A percentile compares a stretch with the other conserved stretches of the same genome.
Evolutionary conservation across 768 basidiomycete genomes (phyloP).

Genomic region (Crepidotus variabilis): DNA sequence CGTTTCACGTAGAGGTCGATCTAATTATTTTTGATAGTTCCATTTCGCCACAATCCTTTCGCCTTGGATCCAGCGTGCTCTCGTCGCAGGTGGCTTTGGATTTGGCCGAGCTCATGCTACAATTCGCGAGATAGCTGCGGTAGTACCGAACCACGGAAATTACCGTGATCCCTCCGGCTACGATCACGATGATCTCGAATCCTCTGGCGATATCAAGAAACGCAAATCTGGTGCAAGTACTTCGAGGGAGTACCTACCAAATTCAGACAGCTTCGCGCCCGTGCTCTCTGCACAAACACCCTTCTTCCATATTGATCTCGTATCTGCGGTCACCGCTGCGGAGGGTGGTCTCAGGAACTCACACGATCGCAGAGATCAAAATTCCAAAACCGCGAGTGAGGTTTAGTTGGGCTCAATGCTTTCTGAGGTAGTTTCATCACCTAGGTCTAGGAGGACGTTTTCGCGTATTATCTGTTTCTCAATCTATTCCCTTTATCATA

Average conservation of each 20-base stretch:
- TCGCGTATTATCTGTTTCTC: not conserved
- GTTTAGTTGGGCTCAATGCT: not conserved
- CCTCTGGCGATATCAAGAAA: constrained; percentile 33
- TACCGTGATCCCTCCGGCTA: constrained; percentile 21
- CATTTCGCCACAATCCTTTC: constrained; percentile 92
- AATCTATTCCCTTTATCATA: not conserved
- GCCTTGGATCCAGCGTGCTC: constrained; percentile 89
- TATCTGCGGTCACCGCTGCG: constrained; percentile 66
- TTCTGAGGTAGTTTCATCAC: not conserved
- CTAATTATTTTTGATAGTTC: constrained; percentile 47
- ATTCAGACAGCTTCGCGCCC: constrained; percentile 26
- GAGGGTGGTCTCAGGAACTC: constrained; percentile 37
- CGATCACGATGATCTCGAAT: constrained; percentile 23
- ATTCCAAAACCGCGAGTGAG: not conserved
- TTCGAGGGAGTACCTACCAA: constrained; percentile 1
- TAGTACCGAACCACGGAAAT: constrained; percentile 60
- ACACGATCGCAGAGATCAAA: not conserved
- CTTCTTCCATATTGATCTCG: constrained; percentile 90
- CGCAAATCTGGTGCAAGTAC: constrained; percentile 8
- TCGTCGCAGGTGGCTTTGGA: constrained; percentile 90
- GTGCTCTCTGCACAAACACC: constrained; percentile 58
- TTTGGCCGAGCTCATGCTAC: constrained; percentile 44
- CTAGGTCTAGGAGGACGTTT: not conserved
- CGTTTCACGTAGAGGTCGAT: not conserved
- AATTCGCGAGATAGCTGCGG: constrained; percentile 65